phyloP scores from a whole-genome alignment of 345 rosid genomes.

The Gossypium australe region DNA sequence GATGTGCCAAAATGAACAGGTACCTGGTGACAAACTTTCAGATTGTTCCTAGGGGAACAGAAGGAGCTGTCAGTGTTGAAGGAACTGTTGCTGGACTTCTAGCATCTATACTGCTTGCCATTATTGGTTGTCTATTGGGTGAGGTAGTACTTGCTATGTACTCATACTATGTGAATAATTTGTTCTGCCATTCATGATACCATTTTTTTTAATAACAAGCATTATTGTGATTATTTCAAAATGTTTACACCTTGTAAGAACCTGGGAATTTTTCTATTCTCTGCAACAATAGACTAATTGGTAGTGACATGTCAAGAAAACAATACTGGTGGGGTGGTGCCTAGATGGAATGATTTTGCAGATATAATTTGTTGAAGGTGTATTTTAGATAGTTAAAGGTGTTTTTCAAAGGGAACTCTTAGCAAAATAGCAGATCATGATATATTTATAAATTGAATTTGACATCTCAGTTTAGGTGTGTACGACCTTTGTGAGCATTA shows the following conservation, averaged over 20 bases:
- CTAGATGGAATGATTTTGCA: background rate
- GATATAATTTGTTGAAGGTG: background rate
- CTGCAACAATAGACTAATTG: background rate
- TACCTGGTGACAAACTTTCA: conserved; percentile 80
- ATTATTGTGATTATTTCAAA: background rate
- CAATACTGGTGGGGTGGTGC: background rate
- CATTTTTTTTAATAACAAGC: background rate
- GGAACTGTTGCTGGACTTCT: conserved; percentile 89
- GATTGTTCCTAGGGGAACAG: conserved; percentile 92
- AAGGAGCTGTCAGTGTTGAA: conserved; percentile 93
- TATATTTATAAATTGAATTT: background rate
- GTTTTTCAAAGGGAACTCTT: background rate
- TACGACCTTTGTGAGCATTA: background rate
- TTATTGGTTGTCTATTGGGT: conserved; percentile 52
- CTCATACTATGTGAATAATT: background rate
- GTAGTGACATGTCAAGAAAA: background rate
- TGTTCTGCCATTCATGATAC: background rate
- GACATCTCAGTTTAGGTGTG: background rate
- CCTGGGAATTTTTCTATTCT: background rate
- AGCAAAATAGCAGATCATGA: background rate
- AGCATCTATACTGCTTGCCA: conserved; percentile 72
- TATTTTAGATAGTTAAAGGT: background rate
- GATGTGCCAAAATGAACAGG: conserved; percentile 28
- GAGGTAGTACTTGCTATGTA: conserved; percentile 43
- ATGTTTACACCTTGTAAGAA: background rate